phyloP scores from a whole-genome alignment of 371 early-diverging fungal species.

The Parasitella parasitica region DNA sequence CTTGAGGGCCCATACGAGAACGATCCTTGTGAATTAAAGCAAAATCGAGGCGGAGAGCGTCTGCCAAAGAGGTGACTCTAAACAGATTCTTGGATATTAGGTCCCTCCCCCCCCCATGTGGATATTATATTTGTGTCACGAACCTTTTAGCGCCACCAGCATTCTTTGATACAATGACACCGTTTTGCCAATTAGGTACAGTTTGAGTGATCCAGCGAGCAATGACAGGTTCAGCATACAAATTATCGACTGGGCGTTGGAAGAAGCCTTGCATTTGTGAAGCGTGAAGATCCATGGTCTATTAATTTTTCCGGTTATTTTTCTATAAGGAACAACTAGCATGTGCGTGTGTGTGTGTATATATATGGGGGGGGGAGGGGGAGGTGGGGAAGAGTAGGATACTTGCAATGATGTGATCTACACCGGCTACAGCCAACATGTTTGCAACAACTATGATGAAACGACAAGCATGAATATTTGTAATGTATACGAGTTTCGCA shows the following conservation, averaged over 20 bases:
- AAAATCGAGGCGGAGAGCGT: conserved; percentile 90
- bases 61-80: conserved; percentile 94
- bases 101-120: too few species aligned
- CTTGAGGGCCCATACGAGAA: conserved; percentile 61
- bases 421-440: conserved; percentile 94
- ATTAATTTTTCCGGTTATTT: neutral
- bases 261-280: conserved; percentile 98
- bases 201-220: conserved; percentile 87
- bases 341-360: too few species aligned
- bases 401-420: conserved; percentile 89
- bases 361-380: too few species aligned
- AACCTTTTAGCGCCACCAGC: conserved; percentile 97
- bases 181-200: conserved; percentile 73
- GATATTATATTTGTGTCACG: neutral
- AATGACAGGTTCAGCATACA: conserved; percentile 91
- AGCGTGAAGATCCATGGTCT: conserved; percentile 93
- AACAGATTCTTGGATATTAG: too few species aligned
- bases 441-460: conserved; percentile 84
- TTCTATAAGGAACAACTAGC: too few species aligned
- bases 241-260: conserved; percentile 92
- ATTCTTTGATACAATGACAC: conserved; percentile 94
- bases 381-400: too few species aligned
- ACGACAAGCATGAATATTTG: too few species aligned
- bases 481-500: too few species aligned
- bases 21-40: conserved; percentile 94